phyloP scores from a whole-genome alignment of 345 rosid genomes.

The Camelina hispida region DNA sequence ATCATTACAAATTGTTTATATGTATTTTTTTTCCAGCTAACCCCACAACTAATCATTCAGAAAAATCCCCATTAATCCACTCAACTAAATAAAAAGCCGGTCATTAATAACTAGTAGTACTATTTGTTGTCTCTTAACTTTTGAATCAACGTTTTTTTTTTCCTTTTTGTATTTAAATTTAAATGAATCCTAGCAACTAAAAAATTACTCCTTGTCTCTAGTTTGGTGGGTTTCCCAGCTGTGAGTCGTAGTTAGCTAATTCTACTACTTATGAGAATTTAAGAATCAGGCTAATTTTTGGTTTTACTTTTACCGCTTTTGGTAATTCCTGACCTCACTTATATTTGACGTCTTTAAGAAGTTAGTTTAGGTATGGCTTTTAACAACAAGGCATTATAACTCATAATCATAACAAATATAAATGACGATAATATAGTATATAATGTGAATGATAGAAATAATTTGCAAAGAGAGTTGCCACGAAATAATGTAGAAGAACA shows the following conservation, averaged over 20 bases:
- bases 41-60: slow-evolving; percentile 1
- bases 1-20: slow-evolving; percentile 4
- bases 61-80: not conserved
- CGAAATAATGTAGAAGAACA: not conserved
- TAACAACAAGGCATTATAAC: not conserved
- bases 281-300: not conserved
- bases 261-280: not conserved
- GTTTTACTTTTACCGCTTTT: not conserved
- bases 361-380: not conserved
- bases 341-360: not conserved
- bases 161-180: not conserved
- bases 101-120: not conserved
- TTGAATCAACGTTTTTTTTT: not conserved
- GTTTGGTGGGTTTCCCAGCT: not conserved
- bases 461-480: not conserved
- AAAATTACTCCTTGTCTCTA: not conserved
- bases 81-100: not conserved
- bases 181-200: not conserved
- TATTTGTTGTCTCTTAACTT: not conserved
- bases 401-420: slow-evolving; percentile 15
- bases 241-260: not conserved
- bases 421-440: slow-evolving; percentile 9
- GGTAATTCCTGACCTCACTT: not conserved
- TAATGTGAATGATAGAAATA: slow-evolving; percentile 14
- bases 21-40: slow-evolving; percentile 15